Percentiles rank a stretch among this genome's conserved stretches.
Conservation (phyloP, 176 grass and related monocot species). For the Eremochloa ophiuroides region DNA sequence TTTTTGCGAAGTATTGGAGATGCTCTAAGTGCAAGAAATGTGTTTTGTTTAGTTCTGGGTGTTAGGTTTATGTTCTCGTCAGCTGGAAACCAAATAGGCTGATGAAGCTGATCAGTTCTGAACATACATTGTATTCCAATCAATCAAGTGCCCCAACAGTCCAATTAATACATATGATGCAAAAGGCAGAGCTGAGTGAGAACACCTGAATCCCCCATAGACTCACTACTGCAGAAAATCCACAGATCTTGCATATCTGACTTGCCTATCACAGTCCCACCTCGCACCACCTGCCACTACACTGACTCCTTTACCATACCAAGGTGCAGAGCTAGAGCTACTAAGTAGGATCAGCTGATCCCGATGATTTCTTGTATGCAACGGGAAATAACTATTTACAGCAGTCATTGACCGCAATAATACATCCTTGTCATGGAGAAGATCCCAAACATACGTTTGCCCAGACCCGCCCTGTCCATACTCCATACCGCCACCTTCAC, state of each 20-base stretch:
- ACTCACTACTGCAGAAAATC: neutral
- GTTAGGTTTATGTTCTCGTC: neutral
- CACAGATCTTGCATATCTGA: neutral
- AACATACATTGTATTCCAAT: neutral
- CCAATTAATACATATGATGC: neutral
- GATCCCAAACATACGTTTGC: neutral
- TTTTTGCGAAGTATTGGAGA: too few relatives aligned
- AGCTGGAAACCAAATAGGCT: neutral
- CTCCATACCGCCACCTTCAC: neutral
- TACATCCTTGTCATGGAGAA: neutral
- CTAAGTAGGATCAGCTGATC: neutral
- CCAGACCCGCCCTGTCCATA: neutral
- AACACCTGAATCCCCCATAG: neutral
- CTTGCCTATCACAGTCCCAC: neutral
- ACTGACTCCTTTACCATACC: neutral
- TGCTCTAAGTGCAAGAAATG: neutral
- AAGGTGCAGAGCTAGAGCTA: neutral
- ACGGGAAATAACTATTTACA: neutral
- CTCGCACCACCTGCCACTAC: neutral
- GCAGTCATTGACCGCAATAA: neutral
- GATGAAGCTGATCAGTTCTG: neutral
- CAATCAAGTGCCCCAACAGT: neutral
- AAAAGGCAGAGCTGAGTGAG: neutral
- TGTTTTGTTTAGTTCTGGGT: neutral
- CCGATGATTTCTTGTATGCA: neutral